phyloP scores from a whole-genome alignment of 2,329 filamentous ascomycete genomes.

The Penicillium sp. region DNA sequence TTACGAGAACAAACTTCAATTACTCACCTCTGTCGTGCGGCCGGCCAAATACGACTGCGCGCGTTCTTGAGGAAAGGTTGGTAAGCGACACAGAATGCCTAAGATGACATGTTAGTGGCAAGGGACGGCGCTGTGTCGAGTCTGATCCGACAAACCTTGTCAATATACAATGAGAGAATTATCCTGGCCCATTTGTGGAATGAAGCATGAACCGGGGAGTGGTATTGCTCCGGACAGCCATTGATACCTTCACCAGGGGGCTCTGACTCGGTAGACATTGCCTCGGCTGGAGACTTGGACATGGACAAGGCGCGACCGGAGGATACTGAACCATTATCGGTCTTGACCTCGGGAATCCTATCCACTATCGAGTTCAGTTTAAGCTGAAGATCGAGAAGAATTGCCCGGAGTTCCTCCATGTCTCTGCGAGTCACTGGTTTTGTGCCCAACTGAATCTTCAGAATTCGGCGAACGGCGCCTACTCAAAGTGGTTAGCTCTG shows the following conservation, averaged over 20 bases:
- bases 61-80: conserved; percentile 47
- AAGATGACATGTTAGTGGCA: conserved; percentile 8
- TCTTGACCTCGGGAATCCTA: conserved; percentile 37
- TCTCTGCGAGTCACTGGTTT: conserved; percentile 41
- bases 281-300: conserved; percentile 27
- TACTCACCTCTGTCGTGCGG: conserved; percentile 42
- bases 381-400: conserved; percentile 39
- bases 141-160: conserved; percentile 33
- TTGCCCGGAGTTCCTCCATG: conserved; percentile 42
- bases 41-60: conserved; percentile 45
- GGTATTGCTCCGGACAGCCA: conserved; percentile 41
- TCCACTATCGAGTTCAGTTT: conserved; percentile 42
- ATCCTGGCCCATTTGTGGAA: conserved; percentile 48
- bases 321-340: conserved; percentile 19
- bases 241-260: conserved; percentile 35
- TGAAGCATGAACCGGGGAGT: conserved; percentile 39
- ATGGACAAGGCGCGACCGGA: conserved; percentile 24
- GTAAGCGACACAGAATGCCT: conserved; percentile 46
- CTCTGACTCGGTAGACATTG: conserved; percentile 24
- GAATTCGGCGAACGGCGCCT: conserved; percentile 42
- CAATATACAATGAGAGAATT: conserved; percentile 41
- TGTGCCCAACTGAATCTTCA: conserved; percentile 44
- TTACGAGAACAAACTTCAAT: neutral
- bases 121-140: neutral
- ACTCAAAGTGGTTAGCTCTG: neutral